phyloP scores from a whole-genome alignment of 83 land plant species.

The Picea abies region DNA sequence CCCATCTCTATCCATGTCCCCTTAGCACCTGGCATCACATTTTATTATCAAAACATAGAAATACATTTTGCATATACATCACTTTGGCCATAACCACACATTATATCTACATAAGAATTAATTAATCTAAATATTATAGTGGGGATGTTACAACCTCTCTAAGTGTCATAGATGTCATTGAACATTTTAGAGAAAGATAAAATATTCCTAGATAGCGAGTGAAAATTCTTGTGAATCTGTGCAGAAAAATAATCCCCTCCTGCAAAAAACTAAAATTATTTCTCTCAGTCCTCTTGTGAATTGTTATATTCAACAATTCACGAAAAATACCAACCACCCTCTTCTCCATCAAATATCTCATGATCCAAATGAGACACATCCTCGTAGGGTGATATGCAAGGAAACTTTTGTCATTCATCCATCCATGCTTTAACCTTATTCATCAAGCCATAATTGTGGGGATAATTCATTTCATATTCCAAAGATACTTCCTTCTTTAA shows the following conservation, averaged over 20 bases:
- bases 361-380: conserved; percentile 53
- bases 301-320: conserved; percentile 59
- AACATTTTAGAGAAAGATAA: conserved; percentile 69
- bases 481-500: conserved; percentile 31
- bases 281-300: conserved; percentile 73
- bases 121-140: no score
- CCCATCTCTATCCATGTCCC: no score
- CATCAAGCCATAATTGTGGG: conserved; percentile 59
- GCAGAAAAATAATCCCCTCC: conserved; percentile 58
- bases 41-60: no score
- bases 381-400: conserved; percentile 71
- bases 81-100: no score
- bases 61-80: no score
- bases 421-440: conserved; percentile 76
- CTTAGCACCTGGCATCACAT: no score
- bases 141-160: conserved; percentile 31
- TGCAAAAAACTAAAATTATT: conserved; percentile 60
- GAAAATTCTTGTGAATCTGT: conserved; percentile 63
- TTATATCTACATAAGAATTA: no score
- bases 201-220: conserved; percentile 77
- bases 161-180: conserved; percentile 63
- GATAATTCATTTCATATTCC: conserved; percentile 62
- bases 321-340: conserved; percentile 66
- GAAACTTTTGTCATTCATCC: conserved; percentile 73
- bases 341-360: conserved; percentile 71